Percentiles rank a stretch among this genome's conserved stretches.
Evolutionary conservation across 2,329 filamentous ascomycete genomes (phyloP).

Genomic region (Pseudocercospora macadamiae): DNA sequence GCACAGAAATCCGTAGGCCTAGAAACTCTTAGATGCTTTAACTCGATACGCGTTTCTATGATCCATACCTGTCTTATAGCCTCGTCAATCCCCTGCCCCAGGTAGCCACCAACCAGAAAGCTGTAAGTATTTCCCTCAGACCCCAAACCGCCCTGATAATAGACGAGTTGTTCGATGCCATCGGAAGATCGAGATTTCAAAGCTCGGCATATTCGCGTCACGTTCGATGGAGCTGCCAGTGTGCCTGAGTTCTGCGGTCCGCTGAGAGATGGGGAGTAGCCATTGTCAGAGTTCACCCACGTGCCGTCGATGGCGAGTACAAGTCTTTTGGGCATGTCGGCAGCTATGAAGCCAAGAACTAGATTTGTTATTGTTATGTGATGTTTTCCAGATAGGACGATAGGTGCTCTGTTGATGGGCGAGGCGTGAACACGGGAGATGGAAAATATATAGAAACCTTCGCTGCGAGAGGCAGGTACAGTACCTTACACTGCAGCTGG

Average conservation of each 20-base stretch:
- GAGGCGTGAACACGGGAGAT: neutral
- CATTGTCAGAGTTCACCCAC: constrained; percentile 26
- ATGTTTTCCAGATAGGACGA: neutral
- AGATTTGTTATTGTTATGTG: neutral
- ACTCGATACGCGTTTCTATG: too few species aligned
- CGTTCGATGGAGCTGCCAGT: constrained; percentile 29
- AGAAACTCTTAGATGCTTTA: too few species aligned
- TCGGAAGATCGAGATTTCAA: constrained; percentile 25
- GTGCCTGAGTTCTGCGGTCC: constrained; percentile 10
- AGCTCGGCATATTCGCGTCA: constrained; percentile 31
- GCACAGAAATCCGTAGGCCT: constrained; percentile 63
- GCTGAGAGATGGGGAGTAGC: constrained; percentile 14
- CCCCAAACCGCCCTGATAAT: constrained; percentile 36
- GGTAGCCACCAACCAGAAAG: constrained; percentile 28
- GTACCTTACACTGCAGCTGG: neutral
- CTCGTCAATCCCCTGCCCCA: constrained; percentile 36
- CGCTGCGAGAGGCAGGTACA: neutral
- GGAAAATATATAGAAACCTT: neutral
- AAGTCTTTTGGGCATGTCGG: constrained; percentile 20
- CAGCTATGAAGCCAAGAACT: neutral
- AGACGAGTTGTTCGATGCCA: constrained; percentile 32
- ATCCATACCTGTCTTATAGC: constrained; percentile 64
- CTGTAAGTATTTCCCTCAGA: constrained; percentile 23
- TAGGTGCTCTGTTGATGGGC: neutral
- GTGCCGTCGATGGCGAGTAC: constrained; percentile 29